Evolutionary conservation across 2,329 filamentous ascomycete genomes (phyloP).

Genomic region (Metarhizium brunneum): DNA sequence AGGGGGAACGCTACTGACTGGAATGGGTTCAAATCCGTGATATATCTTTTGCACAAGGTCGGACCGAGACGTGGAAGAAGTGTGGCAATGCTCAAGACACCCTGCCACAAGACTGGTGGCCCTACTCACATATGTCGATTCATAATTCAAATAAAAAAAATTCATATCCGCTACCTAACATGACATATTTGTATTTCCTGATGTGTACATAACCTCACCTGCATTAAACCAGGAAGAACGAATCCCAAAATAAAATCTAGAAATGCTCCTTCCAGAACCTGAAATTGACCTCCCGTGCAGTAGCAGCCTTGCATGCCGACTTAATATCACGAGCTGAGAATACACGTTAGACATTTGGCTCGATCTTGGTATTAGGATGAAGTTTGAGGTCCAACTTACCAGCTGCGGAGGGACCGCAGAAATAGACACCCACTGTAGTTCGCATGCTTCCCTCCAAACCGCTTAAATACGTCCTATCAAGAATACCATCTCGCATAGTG

Average conservation of each 20-base stretch:
- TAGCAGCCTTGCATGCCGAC: conserved; percentile 65
- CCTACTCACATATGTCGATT: too few species aligned
- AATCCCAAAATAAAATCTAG: conserved; percentile 23
- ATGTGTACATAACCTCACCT: neutral
- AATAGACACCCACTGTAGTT: conserved; percentile 93
- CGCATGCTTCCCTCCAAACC: conserved; percentile 68
- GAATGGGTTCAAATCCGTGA: too few species aligned
- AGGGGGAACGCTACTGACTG: too few species aligned
- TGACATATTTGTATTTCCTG: neutral
- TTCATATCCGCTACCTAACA: neutral
- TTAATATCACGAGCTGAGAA: conserved; percentile 70
- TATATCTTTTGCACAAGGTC: too few species aligned
- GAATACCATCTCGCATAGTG: conserved; percentile 79
- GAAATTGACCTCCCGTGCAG: conserved; percentile 74
- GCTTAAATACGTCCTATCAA: conserved; percentile 75
- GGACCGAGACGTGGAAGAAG: too few species aligned
- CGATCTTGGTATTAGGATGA: neutral
- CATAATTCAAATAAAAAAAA: too few species aligned
- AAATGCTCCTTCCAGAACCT: conserved; percentile 99
- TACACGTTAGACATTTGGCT: conserved; percentile 23
- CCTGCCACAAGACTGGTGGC: too few species aligned
- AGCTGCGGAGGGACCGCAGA: conserved; percentile 77
- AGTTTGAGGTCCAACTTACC: conserved; percentile 30
- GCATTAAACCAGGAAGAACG: neutral
- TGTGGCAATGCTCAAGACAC: too few species aligned